Evolutionary conservation across 371 early-diverging fungal species (phyloP), one percentile per base, ranked within the genome.

Genomic region (Dentiscutata heterogama): DNA sequence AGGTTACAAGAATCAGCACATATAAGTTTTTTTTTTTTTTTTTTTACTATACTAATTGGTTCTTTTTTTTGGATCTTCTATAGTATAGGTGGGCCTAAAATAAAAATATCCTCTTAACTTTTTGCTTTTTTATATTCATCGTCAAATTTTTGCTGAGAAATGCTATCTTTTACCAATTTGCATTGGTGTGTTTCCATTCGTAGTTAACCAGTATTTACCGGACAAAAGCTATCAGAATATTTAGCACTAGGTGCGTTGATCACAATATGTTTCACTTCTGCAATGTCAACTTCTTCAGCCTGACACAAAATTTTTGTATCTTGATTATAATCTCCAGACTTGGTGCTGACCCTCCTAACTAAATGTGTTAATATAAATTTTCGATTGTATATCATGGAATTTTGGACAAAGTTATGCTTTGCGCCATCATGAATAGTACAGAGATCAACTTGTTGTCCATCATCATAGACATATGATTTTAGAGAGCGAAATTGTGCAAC

Each of bases 81-180:
- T 72, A 83, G 18, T 31, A 31, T 31, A 2, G 35, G 3, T 31
- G 3, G 1, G 3, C 3, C 1, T 31, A 85, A 29, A 54, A 85
- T 85, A 77, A 85, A 85, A 79, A 82, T 78, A 82, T 85, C 83
- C 16, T 39, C 65, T 42, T 61, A 16, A 46, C 81, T 82, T 31
- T 80, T 83, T 80, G 85, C 78, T 58, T 83, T 83, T 53, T 53
- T 16, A 64, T 81, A 64, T 63, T 85, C 85, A 5, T 75, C 72
- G 27, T 63, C 29, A 75, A 64, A 85, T 64, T 68, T 71, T 51
- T 75, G 67, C 76, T 27, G 70, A 54, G 25, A n/a, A 71, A 74
- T 53, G 39, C 1, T 53, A n/a, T 39, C 31, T 54, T 75, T 65
- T 63, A 81, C 35, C 75, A 85, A 79, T 68, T 83, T 83, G 80